Conservation (phyloP, 2,329 filamentous ascomycete genomes). For the Coniochaeta hoffmannii region DNA sequence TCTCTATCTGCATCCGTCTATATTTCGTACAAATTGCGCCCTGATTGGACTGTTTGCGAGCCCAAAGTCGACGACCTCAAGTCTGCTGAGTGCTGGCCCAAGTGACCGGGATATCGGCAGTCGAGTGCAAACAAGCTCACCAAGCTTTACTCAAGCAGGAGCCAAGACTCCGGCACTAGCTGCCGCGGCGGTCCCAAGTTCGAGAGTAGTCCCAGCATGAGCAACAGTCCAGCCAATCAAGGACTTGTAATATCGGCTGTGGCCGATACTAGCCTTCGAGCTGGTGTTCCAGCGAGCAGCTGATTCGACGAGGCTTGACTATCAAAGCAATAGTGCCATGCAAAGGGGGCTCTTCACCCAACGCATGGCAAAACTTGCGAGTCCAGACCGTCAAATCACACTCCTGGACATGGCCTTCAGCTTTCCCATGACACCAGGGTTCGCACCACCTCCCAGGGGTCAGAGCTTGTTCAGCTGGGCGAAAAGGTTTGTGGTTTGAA, state of each 20-base stretch:
- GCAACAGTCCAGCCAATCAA: background rate
- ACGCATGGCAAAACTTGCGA: background rate
- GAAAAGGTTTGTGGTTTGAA: background rate
- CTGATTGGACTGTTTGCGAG: background rate
- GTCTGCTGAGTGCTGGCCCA: background rate
- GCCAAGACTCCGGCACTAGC: background rate
- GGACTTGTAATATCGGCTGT: background rate
- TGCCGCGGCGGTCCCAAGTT: background rate
- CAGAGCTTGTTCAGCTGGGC: background rate
- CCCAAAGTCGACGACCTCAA: background rate
- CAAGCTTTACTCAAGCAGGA: background rate
- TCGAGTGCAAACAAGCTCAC: background rate
- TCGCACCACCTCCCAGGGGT: too few relatives aligned
- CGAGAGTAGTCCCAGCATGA: background rate
- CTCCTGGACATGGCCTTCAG: background rate
- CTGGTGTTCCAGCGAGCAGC: background rate
- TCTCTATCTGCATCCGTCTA: background rate
- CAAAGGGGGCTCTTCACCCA: background rate
- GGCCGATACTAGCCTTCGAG: background rate
- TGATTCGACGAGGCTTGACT: background rate
- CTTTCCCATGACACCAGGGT: background rate
- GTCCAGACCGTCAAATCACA: background rate
- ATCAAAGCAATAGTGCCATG: background rate
- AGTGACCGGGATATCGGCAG: background rate
- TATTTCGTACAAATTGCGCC: background rate